Percentiles rank a stretch among this genome's conserved stretches.
Evolutionary conservation across 768 basidiomycete genomes (phyloP).

Genomic region (Termitomyces sp.): DNA sequence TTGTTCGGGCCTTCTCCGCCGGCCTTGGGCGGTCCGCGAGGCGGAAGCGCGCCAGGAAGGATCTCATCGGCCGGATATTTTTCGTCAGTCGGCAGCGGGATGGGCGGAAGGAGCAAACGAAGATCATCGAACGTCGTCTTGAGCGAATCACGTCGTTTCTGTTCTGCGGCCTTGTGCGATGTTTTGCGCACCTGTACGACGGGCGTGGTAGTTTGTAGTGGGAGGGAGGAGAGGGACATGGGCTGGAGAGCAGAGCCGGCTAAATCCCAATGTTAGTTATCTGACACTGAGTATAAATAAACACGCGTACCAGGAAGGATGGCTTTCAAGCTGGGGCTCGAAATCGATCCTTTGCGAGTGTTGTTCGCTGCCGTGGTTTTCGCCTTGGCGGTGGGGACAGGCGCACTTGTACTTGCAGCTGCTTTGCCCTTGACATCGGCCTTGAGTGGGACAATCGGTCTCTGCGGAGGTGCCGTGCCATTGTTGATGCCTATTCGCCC

Average conservation of each 20-base stretch:
- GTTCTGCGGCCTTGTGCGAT: conserved; percentile 95
- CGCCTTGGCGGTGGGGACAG: conserved; percentile 22
- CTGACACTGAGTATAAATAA: conserved; percentile 4
- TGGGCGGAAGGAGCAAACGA: conserved; percentile 79
- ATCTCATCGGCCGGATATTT: conserved; percentile 67
- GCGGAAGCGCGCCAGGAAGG: conserved; percentile 85
- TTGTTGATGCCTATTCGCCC: conserved; percentile 54
- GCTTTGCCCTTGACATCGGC: conserved; percentile 18
- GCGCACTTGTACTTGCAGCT: conserved; percentile 2
- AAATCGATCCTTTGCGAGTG: conserved; percentile 25
- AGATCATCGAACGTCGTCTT: conserved; percentile 92
- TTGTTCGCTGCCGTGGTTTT: conserved; percentile 18
- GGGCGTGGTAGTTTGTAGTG: conserved; percentile 9
- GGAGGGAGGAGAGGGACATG: conserved; percentile 4
- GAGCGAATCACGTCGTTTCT: conserved; percentile 93
- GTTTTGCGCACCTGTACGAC: conserved; percentile 56
- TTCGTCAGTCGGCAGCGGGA: conserved; percentile 76
- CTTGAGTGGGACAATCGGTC: conserved; percentile 15
- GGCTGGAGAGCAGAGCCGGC: conserved; percentile 18
- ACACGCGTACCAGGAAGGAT: conserved; percentile 59
- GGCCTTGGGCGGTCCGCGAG: conserved; percentile 82
- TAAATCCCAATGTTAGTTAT: conserved; percentile 3
- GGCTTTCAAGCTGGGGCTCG: conserved; percentile 61
- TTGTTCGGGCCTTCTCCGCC: conserved; percentile 91
- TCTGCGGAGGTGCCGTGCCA: conserved; percentile 29